Conservation (phyloP, 495 filamentous ascomycete genomes). For the Massariosphaeria phaeospora region DNA sequence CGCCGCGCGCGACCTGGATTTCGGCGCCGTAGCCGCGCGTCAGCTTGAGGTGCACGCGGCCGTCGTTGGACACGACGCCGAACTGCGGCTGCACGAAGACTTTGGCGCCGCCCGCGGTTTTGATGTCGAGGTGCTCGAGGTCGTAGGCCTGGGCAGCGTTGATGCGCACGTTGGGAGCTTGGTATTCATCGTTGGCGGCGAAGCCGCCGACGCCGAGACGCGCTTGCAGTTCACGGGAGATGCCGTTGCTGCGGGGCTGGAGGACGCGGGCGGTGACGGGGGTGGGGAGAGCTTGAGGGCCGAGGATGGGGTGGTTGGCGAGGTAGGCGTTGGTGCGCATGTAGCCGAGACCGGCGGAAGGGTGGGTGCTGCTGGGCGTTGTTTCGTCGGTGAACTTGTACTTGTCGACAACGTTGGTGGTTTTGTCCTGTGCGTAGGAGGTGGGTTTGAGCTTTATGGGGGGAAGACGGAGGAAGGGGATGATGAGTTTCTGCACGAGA, state of each 20-base stretch:
- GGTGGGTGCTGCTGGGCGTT: constrained; percentile 67
- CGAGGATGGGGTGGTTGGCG: constrained; percentile 76
- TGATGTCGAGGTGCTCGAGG: constrained; percentile 11
- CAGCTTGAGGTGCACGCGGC: constrained; percentile 31
- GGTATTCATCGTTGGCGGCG: constrained; percentile 25
- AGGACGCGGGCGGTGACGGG: constrained; percentile 69
- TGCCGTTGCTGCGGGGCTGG: constrained; percentile 34
- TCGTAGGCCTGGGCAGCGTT: constrained; percentile 2
- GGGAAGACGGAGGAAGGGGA: constrained; percentile 53
- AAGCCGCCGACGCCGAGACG: constrained; percentile 39
- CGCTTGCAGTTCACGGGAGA: not conserved
- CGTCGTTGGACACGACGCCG: constrained; percentile 57
- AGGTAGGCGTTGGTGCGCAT: constrained; percentile 63
- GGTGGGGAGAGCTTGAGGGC: constrained; percentile 60
- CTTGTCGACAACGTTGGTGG: constrained; percentile 17
- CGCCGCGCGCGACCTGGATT: not conserved
- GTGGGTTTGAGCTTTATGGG: constrained; percentile 14
- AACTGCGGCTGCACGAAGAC: constrained; percentile 47
- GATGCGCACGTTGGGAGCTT: constrained; percentile 19
- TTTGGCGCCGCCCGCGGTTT: constrained; percentile 50
- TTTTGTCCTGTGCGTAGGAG: not conserved
- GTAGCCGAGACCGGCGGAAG: constrained; percentile 85
- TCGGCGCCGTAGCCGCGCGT: not conserved
- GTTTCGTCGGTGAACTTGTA: constrained; percentile 10
- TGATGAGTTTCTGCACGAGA: constrained; percentile 46